A percentile compares a stretch with the other conserved stretches of the same genome.
Conservation (phyloP, 2,329 filamentous ascomycete genomes). For the Fusarium penzigii region DNA sequence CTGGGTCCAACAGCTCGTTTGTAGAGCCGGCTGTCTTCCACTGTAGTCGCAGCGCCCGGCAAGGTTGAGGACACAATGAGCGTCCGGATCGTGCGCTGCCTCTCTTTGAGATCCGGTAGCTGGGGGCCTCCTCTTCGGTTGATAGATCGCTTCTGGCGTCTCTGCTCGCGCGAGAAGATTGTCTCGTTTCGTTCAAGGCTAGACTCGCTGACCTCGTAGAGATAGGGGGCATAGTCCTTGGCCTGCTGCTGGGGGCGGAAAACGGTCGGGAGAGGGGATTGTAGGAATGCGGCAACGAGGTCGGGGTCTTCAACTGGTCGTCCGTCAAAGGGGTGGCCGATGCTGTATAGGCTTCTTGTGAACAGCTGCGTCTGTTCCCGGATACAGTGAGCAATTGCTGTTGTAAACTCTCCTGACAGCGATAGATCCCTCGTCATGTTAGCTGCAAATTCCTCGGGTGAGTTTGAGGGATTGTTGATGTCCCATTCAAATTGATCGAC, state of each 20-base stretch:
- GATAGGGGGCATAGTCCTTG: constrained; percentile 89
- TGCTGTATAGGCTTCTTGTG: constrained; percentile 87
- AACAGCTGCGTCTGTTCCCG: constrained; percentile 95
- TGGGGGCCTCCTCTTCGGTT: constrained; percentile 91
- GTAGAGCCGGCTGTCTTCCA: constrained; percentile 86
- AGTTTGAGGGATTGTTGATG: constrained; percentile 92
- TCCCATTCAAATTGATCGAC: constrained; percentile 99
- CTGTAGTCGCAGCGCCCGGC: constrained; percentile 75
- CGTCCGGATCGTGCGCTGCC: constrained; percentile 89
- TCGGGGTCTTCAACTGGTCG: constrained; percentile 91
- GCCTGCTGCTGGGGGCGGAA: constrained; percentile 91
- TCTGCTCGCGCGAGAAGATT: constrained; percentile 89
- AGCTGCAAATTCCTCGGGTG: constrained; percentile 88
- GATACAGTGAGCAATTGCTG: constrained; percentile 96
- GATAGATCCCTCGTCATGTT: constrained; percentile 89
- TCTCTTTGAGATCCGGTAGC: constrained; percentile 93
- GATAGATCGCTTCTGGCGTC: constrained; percentile 91
- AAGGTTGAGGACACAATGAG: constrained; percentile 90
- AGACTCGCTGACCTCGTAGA: constrained; percentile 90
- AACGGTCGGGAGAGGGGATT: constrained; percentile 77
- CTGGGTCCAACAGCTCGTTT: constrained; percentile 69
- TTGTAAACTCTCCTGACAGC: constrained; percentile 92
- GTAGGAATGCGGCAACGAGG: constrained; percentile 80
- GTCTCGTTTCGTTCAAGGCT: constrained; percentile 90
- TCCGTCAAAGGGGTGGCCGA: constrained; percentile 93